Base-by-base conservation (phyloP, 345 rosid species). In the Dipteronia dyeriana region DNA sequence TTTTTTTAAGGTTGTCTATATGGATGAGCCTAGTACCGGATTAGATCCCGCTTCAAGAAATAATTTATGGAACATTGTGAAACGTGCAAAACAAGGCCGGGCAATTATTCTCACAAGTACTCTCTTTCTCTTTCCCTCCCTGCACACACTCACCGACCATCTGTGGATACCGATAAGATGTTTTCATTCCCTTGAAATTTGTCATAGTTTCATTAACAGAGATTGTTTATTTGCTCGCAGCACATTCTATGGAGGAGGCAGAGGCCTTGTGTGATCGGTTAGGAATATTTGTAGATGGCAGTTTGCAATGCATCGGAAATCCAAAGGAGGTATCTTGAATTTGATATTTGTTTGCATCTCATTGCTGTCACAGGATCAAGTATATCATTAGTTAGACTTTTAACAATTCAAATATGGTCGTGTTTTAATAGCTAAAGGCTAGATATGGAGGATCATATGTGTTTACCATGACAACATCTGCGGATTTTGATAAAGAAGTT, bases 11-110 rank as follows among this genome's bases (percentile, higher is more conserved):
- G 99, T 94, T 71, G 98, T 96, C 66, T 96, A 91, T 80, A 91
- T 96, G 99, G 99, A 96, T 77, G 99, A 96, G 82, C 98, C 99
- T 16, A 92, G 99, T 83, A 94, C 99, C 13, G 99, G 98, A 73
- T 79, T 96, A 77, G 99, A 96, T 85, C 99, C 98, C 64, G 97
- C 97, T 67, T 93, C 98, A 64, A 90, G 99, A 79, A 88, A 88
- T 81, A 90, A 85, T 83, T 81, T 96, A 71, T 96, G 99, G 99
- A 87, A 86, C 25, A 94, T 90, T 61, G 89, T 94, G 68, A 96
- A 91, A 85, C 90, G 79, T 51, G 99, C 97, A 11, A 96, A 96
- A 78, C 84, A 79, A 80, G 85, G 84, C 77, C 82, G 90, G n/a
- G 97, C 95, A 43, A 94, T 96, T 74, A 90, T 96, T 79, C 95